These are phyloP conservation scores for Rosa lucieae DNA, from an alignment of 306 rosid species.

Conservation along the genomic window DNA sequence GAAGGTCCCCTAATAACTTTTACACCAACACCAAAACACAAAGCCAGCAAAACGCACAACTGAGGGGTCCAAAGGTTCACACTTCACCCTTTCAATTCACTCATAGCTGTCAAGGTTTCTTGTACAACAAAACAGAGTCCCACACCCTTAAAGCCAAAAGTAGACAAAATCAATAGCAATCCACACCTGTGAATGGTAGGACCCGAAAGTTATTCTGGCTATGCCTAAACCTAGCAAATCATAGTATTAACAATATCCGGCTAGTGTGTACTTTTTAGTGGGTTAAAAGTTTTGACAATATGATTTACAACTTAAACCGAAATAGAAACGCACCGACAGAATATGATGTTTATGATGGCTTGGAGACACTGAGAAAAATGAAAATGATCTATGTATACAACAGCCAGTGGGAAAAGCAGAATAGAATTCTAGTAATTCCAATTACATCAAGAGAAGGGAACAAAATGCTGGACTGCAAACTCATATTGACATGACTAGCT, in stretches of 20 bases:
- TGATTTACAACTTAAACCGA: background rate
- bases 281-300: background rate
- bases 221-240: slow-evolving; percentile 21
- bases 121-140: slow-evolving; percentile 18
- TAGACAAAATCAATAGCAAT: background rate
- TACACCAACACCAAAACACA: slow-evolving; percentile 11
- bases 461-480: slow-evolving; percentile 8
- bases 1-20: slow-evolving; percentile 10
- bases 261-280: background rate
- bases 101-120: slow-evolving; percentile 31
- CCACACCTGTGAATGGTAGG: slow-evolving; percentile 25
- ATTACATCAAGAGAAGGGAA: slow-evolving; percentile 18
- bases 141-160: slow-evolving; percentile 16
- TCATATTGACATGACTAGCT: slow-evolving; percentile 23
- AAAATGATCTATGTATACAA: slow-evolving; percentile 14
- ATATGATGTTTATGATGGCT: slow-evolving; percentile 6
- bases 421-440: background rate
- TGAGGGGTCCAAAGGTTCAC: slow-evolving; percentile 25
- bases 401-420: slow-evolving; percentile 7
- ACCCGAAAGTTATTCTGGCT: slow-evolving; percentile 13
- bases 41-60: background rate
- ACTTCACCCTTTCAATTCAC: background rate
- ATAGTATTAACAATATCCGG: background rate
- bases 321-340: background rate
- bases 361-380: background rate